Conservation (phyloP, 2,329 filamentous ascomycete genomes). For the Aspergillus fumigatiaffinis region DNA sequence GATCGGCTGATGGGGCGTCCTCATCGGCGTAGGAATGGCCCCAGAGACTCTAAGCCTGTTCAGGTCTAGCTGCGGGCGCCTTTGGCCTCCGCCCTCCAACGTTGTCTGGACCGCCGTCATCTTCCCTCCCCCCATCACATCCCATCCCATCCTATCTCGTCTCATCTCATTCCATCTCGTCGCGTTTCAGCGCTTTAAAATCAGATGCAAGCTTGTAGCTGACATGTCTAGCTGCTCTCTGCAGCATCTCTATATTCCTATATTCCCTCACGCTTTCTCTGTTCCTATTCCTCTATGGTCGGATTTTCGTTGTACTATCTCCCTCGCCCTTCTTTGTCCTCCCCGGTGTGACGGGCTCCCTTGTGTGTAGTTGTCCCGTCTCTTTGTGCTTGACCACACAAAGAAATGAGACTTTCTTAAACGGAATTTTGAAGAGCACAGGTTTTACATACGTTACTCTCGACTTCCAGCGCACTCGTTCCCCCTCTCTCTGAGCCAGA, state of each 20-base stretch:
- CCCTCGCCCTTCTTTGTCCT: neutral
- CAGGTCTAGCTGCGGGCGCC: slow-evolving; percentile 13
- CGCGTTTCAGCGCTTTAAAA: neutral
- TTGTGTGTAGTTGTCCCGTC: neutral
- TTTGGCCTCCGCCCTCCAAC: slow-evolving; percentile 12
- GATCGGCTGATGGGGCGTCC: neutral
- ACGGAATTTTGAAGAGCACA: neutral
- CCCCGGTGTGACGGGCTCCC: neutral
- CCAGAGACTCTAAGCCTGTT: slow-evolving; percentile 10
- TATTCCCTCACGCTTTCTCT: neutral
- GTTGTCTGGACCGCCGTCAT: slow-evolving; percentile 15
- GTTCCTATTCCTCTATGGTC: neutral
- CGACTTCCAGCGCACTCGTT: slow-evolving; percentile 1
- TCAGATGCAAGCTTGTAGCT: neutral
- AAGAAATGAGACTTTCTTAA: neutral
- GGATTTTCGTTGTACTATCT: neutral
- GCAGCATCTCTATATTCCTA: neutral
- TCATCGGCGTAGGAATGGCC: slow-evolving; percentile 2
- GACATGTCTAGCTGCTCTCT: neutral
- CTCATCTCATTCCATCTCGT: neutral
- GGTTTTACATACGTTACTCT: slow-evolving; percentile 3
- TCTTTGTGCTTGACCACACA: neutral
- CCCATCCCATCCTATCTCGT: neutral
- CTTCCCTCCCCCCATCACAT: slow-evolving; percentile 5
- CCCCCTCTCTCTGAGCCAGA: neutral